These are phyloP conservation scores for Sporothrix phasma DNA, from an alignment of 2,329 filamentous ascomycete genomes.

Conservation along the genomic window DNA sequence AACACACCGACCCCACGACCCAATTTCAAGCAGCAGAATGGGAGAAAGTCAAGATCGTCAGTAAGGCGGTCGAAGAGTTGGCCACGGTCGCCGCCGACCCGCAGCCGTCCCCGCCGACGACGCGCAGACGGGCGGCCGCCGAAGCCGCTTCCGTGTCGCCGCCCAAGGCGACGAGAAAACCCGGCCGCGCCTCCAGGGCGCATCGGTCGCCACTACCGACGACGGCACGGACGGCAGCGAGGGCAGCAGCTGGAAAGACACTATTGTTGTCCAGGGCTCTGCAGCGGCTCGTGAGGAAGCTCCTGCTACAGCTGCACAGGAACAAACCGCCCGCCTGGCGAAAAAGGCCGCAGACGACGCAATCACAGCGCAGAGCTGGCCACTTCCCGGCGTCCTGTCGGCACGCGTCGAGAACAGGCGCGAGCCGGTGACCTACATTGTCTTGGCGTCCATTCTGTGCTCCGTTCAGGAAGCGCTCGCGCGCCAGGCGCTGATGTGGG, in stretches of 20 bases:
- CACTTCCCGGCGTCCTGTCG: conserved; percentile 14
- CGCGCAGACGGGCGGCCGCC: conserved; percentile 7
- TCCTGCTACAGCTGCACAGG: background rate
- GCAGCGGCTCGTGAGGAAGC: background rate
- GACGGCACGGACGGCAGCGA: background rate
- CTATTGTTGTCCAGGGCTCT: background rate
- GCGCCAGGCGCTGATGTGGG: background rate
- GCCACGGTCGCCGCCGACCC: background rate
- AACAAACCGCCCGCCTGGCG: background rate
- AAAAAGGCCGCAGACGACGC: background rate
- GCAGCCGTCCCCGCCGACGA: conserved; percentile 5
- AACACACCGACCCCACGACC: too few species aligned
- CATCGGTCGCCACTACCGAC: background rate
- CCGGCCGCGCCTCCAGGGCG: background rate
- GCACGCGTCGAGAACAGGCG: conserved; percentile 7
- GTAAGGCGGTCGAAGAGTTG: background rate
- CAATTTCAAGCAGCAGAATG: background rate
- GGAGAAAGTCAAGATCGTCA: background rate
- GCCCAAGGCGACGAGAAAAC: background rate
- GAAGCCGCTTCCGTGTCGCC: background rate
- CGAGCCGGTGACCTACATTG: background rate
- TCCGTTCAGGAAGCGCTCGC: background rate
- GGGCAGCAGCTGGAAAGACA: background rate
- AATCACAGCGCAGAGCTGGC: background rate
- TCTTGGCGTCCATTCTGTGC: background rate